Evolutionary conservation across 371 early-diverging fungal species (phyloP).

Genomic region (Mortierella sp.): DNA sequence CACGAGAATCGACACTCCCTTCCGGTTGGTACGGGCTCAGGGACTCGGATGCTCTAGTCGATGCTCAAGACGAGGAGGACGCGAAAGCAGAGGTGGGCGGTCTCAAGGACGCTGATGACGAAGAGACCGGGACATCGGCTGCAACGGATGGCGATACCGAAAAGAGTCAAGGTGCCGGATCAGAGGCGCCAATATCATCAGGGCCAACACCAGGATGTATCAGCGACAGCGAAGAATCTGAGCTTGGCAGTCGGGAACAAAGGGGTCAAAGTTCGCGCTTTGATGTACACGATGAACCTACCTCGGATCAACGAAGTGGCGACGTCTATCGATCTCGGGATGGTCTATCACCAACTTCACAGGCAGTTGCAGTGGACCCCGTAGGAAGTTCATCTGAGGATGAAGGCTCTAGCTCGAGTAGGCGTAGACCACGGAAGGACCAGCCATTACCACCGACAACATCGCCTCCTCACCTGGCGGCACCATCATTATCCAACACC

Average conservation of each 20-base stretch:
- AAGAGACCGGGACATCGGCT: slow-evolving; percentile 1
- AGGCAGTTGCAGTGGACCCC: neutral
- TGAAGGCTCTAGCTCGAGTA: slow-evolving; percentile 1
- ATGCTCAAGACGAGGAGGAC: neutral
- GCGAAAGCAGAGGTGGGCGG: neutral
- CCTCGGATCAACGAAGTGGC: neutral
- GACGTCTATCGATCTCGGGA: neutral
- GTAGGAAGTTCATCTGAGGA: neutral
- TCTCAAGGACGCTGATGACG: slow-evolving; percentile 12
- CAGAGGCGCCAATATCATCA: slow-evolving; percentile 1
- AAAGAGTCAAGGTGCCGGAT: slow-evolving; percentile 2
- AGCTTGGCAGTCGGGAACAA: slow-evolving; percentile 32
- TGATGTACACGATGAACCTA: neutral
- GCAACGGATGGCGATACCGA: slow-evolving; percentile 6
- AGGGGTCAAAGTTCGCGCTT: neutral
- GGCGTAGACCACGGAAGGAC: slow-evolving; percentile 33
- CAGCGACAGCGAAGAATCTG: slow-evolving; percentile 48
- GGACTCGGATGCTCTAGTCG: slow-evolving; percentile 21
- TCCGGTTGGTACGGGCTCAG: slow-evolving; percentile 33
- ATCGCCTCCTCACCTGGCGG: slow-evolving; percentile 14
- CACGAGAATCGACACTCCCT: slow-evolving; percentile 9
- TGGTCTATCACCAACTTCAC: neutral
- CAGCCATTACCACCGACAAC: slow-evolving; percentile 38
- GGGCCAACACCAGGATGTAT: neutral
- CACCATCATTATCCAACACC: slow-evolving; percentile 13